Evolutionary conservation across 192 early-diverging fungal species (phyloP), one percentile per base, ranked within the genome.

Genomic region (Backusella tuberculispora): DNA sequence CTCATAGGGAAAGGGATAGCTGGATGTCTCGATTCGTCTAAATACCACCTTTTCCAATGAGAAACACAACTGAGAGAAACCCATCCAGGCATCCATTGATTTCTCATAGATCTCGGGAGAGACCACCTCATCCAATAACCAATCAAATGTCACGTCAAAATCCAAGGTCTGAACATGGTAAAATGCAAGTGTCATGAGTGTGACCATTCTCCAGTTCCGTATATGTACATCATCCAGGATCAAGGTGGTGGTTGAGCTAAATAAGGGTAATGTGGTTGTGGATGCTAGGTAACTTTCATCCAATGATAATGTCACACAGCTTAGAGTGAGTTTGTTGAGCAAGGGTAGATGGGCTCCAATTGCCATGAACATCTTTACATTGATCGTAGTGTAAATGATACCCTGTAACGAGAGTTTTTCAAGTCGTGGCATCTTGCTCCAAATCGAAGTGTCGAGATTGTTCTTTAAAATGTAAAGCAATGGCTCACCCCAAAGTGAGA

Each of bases 31-130:
- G 19, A 69, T 69, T 13, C 44, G 43, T 47, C 68, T 29, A 47
- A 69, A 69, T 14, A 47, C 45, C n/a, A 69, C 42, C 45, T 45
- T 69, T 26, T 69, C 29, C 1, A 69, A 24, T 8, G 41, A 67
- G 17, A 67, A 42, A 26, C 68, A 69, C 3, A 69, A 44, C 42
- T 69, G 68, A 2, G 68, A 42, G 29, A 69, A 69, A n/a, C 68
- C 68, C 68, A 69, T 69, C 43, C 68, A 69, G 3, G 68, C 68
- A 69, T 69, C 68, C 44, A 69, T 47, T 8, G 68, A 69, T 34
- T 69, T 40, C 14, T 69, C 44, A 47, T 47, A 69, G 12, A 26
- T 15, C 44, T 69, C 43, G n/a, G 44, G 15, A 6, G 68, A 45
- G 7, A 63, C 63, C 14, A 45, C 44, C 1, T 69, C 68, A 9